phyloP scores from a whole-genome alignment of 2,329 filamentous ascomycete genomes.

The Paradendryphiella salina region DNA sequence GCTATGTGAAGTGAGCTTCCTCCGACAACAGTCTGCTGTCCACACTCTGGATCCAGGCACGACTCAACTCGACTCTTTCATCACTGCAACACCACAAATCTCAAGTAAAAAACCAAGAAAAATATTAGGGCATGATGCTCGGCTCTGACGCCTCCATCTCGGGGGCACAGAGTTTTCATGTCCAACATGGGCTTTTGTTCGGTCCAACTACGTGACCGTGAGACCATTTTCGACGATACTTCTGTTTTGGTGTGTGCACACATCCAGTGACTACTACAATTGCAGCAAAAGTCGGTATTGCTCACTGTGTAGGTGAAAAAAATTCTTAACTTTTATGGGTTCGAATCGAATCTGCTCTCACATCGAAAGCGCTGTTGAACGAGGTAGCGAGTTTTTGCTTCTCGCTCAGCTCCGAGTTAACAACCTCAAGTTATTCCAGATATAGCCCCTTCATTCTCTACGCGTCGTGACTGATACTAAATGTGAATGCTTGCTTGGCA shows the following conservation, averaged over 20 bases:
- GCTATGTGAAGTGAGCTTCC: slow-evolving; percentile 20
- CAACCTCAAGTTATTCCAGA: too few relatives aligned
- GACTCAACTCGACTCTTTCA: slow-evolving; percentile 25
- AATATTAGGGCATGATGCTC: slow-evolving; percentile 44
- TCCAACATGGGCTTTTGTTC: slow-evolving; percentile 18
- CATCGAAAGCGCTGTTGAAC: too few relatives aligned
- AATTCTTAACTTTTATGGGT: too few relatives aligned
- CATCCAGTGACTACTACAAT: too few relatives aligned
- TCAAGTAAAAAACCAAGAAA: slow-evolving; percentile 31
- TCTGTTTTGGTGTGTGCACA: neutral
- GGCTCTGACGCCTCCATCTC: slow-evolving; percentile 17
- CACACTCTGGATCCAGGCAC: slow-evolving; percentile 31
- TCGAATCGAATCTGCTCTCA: too few relatives aligned
- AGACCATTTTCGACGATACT: neutral
- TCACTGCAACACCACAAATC: slow-evolving; percentile 24
- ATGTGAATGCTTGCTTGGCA: neutral
- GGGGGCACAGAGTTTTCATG: slow-evolving; percentile 34
- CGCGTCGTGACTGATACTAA: neutral
- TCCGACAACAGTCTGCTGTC: slow-evolving; percentile 27
- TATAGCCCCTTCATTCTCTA: neutral
- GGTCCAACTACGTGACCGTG: slow-evolving; percentile 3
- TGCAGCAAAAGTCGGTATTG: too few relatives aligned
- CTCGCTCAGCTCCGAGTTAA: too few relatives aligned
- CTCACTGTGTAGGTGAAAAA: too few relatives aligned
- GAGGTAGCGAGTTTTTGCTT: too few relatives aligned